Evolutionary conservation across 139 green algal genomes (phyloP), one percentile per base, ranked within the genome.

Genomic region (Astrephomene gubernaculifera): DNA sequence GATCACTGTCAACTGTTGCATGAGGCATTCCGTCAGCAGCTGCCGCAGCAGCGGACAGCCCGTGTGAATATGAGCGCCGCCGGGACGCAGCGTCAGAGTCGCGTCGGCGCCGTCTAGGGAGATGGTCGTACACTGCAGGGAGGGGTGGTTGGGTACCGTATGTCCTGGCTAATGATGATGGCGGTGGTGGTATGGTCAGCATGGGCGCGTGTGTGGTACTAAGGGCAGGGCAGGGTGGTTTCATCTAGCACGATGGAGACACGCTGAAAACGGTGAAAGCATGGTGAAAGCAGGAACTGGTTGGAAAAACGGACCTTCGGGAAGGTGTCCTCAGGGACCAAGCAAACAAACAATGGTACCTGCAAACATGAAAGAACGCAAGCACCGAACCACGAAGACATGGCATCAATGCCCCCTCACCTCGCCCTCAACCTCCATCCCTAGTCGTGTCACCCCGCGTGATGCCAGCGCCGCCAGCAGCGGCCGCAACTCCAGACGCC

Each of bases 381-480:
- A 2, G 22, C n/a, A 41, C 61, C 61, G 22, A 70, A 35, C 61
- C 61, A 41, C 31, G 10, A 72, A 29, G 33, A 10, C 44, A 21
- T 43, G 9, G 2, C 3, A 33, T n/a, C 35, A 33, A 43, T 5
- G 8, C n/a, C 25, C 27, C 27, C 74, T 25, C 43, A 83, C 75
- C 39, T 74, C 43, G 1, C 19, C 78, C 17, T 84, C 78, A n/a
- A 21, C 43, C 25, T 22, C 41, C 43, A 84, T 63, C 9, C 19
- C 35, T 0, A 84, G 43, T 2, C 35, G n/a, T 6, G 43, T 74
- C 31, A 84, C n/a, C 31, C 78, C 78, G 31, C 49, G 43, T 5
- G 12, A 31, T 44, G 63, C 63, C 63, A 84, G 78, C 31, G 78
- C n/a, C 61, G 49, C 63, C 29, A 84, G 78, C 44, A 84, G 43